Evolutionary conservation across 495 filamentous ascomycete species (phyloP).

Genomic region (Xylaria scruposa): DNA sequence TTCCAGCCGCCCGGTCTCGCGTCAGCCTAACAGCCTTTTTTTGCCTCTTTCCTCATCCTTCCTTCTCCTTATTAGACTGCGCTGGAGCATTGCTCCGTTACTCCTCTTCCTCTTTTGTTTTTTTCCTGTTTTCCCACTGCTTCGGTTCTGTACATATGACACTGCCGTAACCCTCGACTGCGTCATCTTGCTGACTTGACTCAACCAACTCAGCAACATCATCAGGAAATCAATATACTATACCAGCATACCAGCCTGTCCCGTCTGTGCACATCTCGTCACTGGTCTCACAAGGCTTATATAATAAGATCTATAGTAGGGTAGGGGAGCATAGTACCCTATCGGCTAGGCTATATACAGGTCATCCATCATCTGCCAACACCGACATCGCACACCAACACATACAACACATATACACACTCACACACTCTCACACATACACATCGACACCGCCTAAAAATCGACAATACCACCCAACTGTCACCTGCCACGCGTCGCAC

Average conservation of each 20-base stretch:
- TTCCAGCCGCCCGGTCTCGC: conserved; percentile 23
- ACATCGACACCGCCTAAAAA: conserved; percentile 1
- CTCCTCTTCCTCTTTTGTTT: neutral
- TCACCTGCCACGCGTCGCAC: conserved; percentile 28
- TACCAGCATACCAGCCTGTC: neutral
- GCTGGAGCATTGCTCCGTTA: neutral
- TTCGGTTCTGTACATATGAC: conserved; percentile 14
- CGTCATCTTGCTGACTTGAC: conserved; percentile 20
- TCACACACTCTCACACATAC: neutral
- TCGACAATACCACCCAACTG: conserved; percentile 15
- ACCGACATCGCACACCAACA: neutral
- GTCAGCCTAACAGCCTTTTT: conserved; percentile 29
- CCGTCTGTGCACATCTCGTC: neutral
- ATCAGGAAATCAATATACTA: neutral
- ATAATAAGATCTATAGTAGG: neutral
- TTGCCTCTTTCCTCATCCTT: conserved; percentile 10
- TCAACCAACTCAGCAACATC: neutral
- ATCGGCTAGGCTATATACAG: neutral
- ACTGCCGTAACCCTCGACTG: conserved; percentile 16
- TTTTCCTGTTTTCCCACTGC: neutral
- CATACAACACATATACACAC: neutral
- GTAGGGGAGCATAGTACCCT: neutral
- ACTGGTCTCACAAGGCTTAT: neutral
- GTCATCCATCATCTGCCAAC: conserved; percentile 20
- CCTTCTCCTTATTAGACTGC: neutral